Percentiles rank a stretch among this genome's conserved stretches.
phyloP scores from a whole-genome alignment of 2,329 filamentous ascomycete species.

The Colletotrichum orchidophilum region DNA sequence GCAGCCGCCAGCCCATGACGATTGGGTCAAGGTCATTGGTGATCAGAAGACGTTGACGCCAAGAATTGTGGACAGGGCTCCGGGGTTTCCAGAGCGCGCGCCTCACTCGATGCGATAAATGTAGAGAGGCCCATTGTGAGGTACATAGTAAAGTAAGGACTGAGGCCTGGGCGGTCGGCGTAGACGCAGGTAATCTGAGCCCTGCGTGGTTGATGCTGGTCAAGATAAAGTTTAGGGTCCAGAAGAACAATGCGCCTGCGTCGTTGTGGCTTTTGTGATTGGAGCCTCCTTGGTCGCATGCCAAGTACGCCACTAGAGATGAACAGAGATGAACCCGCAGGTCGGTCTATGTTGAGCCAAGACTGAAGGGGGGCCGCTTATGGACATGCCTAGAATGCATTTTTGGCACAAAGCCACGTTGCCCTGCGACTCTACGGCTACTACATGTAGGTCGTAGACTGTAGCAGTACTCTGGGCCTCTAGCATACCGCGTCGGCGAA shows the following conservation, averaged over 20 bases:
- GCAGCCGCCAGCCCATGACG: background rate
- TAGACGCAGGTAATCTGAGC: background rate
- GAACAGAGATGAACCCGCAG: background rate
- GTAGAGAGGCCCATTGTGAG: background rate
- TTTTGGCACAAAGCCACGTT: background rate
- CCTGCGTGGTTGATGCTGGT: slow-evolving; percentile 27
- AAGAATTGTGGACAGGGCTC: slow-evolving; percentile 12
- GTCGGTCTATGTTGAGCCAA: background rate
- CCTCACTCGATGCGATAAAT: background rate
- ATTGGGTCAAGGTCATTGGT: background rate
- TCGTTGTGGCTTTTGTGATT: background rate
- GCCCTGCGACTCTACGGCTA: background rate
- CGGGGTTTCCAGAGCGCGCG: background rate
- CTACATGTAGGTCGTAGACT: background rate
- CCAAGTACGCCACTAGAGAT: background rate
- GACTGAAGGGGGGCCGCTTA: background rate
- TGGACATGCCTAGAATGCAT: background rate
- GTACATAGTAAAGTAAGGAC: too few species aligned
- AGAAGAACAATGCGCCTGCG: slow-evolving; percentile 4
- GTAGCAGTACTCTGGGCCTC: background rate
- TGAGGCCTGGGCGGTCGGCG: background rate
- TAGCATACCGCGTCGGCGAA: background rate
- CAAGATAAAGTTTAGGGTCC: slow-evolving; percentile 19
- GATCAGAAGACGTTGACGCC: slow-evolving; percentile 4
- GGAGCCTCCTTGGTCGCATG: background rate